Evolutionary conservation across 768 basidiomycete species (phyloP), one percentile per base, ranked within the genome.

Genomic region (Tephrocybe sp.): DNA sequence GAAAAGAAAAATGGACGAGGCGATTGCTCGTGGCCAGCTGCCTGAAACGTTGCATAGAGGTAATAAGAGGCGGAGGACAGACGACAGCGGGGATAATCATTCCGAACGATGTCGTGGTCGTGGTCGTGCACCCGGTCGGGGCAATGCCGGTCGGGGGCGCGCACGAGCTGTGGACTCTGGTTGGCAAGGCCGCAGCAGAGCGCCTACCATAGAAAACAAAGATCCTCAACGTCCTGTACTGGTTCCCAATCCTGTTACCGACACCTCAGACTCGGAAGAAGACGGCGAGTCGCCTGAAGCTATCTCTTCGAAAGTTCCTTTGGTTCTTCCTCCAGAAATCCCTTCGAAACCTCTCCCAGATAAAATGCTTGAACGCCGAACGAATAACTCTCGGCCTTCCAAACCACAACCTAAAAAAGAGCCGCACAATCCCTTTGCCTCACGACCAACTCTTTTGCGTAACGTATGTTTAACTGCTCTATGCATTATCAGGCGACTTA

Each of bases 1-100:
- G 74, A 86, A 86, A 58, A 76, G 80, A 55, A 92, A 88, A 61
- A 63, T 83, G 19, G 79, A 86, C 52, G 91, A 92, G 54, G 93
- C 92, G 8, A 70, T 81, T 27, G 83, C 83, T n/a, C 78, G 88
- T 45, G 93, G 93, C 1, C 87, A 94, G 66, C 66, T 91, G 25
- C 69, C 75, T 27, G 62, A 71, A 12, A 64, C 72, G 15, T 57
- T 72, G 31, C 66, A 72, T 5, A 59, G 65, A 36, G 30, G 27
- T n/a, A 56, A 44, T 32, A 84, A 83, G 59, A 76, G 75, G 40
- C 67, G 63, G 40, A 59, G 68, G 21, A 61, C 59, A 31, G 74
- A 74, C 34, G 19, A 39, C 55, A 26, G 51, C 49, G 26, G 51
- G 34, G 18, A 47, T 41, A 60, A 55, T 19, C 44, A 38, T 16